Evolutionary conservation across 2,329 filamentous ascomycete species (phyloP).

Genomic region (Colletotrichum tropicale): DNA sequence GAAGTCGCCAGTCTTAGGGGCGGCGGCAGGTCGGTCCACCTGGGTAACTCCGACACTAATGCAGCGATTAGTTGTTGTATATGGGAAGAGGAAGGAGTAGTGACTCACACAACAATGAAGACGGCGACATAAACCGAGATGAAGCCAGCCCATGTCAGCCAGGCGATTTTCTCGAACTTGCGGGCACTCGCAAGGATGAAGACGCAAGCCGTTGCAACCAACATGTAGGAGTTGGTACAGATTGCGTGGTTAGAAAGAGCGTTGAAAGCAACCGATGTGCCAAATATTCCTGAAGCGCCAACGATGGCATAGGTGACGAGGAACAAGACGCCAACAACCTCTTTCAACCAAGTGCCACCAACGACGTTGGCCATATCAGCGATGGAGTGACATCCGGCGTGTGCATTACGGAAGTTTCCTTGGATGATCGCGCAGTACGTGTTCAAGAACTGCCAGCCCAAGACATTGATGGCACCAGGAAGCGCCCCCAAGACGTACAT

Average conservation of each 20-base stretch:
- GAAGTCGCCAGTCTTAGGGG: slow-evolving; percentile 61
- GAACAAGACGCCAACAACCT: slow-evolving; percentile 60
- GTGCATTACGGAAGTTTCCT: slow-evolving; percentile 41
- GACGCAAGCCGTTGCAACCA: slow-evolving; percentile 56
- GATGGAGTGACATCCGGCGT: slow-evolving; percentile 43
- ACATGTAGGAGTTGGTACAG: slow-evolving; percentile 63
- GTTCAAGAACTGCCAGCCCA: slow-evolving; percentile 45
- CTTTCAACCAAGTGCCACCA: slow-evolving; percentile 54
- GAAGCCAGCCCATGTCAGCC: slow-evolving; percentile 67
- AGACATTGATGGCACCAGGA: slow-evolving; percentile 45
- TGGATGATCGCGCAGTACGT: slow-evolving; percentile 44
- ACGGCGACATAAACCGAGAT: slow-evolving; percentile 61
- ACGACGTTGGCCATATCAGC: slow-evolving; percentile 63
- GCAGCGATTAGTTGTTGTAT: neutral
- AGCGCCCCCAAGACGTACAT: slow-evolving; percentile 47
- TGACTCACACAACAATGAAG: slow-evolving; percentile 56
- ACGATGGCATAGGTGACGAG: slow-evolving; percentile 62
- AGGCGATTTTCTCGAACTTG: slow-evolving; percentile 65
- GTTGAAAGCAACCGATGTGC: slow-evolving; percentile 63
- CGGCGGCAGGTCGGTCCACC: slow-evolving; percentile 62
- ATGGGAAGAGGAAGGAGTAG: neutral
- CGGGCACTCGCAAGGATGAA: slow-evolving; percentile 56
- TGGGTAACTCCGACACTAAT: slow-evolving; percentile 58
- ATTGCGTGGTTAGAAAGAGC: slow-evolving; percentile 61
- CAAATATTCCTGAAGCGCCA: slow-evolving; percentile 61